Evolutionary conservation across 495 filamentous ascomycete species (phyloP).

Genomic region (Penicillium odoratum): DNA sequence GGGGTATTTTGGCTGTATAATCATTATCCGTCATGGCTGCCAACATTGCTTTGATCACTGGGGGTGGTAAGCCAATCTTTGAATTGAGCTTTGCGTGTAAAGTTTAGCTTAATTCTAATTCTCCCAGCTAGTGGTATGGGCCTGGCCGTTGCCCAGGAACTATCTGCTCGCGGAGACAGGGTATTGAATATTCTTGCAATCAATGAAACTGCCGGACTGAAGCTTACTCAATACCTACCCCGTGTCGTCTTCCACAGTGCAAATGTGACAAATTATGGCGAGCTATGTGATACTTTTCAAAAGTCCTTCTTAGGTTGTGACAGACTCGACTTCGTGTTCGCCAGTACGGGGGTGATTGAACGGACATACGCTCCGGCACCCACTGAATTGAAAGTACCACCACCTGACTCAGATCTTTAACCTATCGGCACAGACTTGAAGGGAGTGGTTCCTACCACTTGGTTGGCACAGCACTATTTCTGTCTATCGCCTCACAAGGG

Average conservation of each 20-base stretch:
- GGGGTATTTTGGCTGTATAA: not conserved
- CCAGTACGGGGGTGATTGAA: slow-evolving; percentile 24
- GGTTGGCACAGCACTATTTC: slow-evolving; percentile 29
- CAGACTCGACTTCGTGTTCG: slow-evolving; percentile 23
- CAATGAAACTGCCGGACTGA: slow-evolving; percentile 13
- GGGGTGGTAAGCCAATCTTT: slow-evolving; percentile 19
- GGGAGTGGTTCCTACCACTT: slow-evolving; percentile 20
- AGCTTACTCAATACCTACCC: slow-evolving; percentile 8
- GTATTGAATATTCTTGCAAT: slow-evolving; percentile 19
- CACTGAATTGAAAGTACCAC: slow-evolving; percentile 6
- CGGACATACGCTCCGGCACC: slow-evolving; percentile 15
- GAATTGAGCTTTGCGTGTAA: not conserved
- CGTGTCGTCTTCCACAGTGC: slow-evolving; percentile 11
- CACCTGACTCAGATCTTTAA: slow-evolving; percentile 21
- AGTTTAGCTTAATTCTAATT: not conserved
- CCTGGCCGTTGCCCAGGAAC: slow-evolving; percentile 12
- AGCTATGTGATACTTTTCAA: slow-evolving; percentile 18
- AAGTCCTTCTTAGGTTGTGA: slow-evolving; percentile 2
- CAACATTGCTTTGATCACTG: slow-evolving; percentile 25
- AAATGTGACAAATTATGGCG: slow-evolving; percentile 22
- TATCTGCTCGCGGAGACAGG: slow-evolving; percentile 15
- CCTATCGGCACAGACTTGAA: slow-evolving; percentile 22
- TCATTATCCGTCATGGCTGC: not conserved
- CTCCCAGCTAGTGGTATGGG: slow-evolving; percentile 21
- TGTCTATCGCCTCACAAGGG: slow-evolving; percentile 17